phyloP scores from a whole-genome alignment of 2,329 filamentous ascomycete species.

The Metarhizium humberi region DNA sequence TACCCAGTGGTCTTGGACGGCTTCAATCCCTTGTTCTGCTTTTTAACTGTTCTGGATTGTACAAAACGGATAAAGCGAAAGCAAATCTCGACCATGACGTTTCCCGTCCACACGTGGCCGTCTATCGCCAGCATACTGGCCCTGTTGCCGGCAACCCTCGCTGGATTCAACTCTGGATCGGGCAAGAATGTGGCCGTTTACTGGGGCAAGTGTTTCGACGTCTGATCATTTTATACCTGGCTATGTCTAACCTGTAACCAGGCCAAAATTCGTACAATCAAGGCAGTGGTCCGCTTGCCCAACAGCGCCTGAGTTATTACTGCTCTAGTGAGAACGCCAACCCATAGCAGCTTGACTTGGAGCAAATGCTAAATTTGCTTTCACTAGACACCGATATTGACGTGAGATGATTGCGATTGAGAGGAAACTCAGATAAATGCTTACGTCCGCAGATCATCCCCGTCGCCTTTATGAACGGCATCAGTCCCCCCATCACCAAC shows the following conservation, averaged over 20 bases:
- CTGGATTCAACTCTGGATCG: slow-evolving; percentile 36
- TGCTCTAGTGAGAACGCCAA: slow-evolving; percentile 5
- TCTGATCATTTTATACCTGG: not conserved
- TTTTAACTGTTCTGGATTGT: no score
- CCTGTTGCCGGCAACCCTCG: slow-evolving; percentile 21
- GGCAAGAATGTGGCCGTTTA: slow-evolving; percentile 53
- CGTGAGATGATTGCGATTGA: not conserved
- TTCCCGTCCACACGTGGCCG: no score
- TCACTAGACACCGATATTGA: not conserved
- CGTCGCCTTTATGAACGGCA: slow-evolving; percentile 51
- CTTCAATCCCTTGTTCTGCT: no score
- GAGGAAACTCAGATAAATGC: not conserved
- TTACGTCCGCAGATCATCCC: slow-evolving; percentile 38
- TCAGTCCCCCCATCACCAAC: slow-evolving; percentile 48
- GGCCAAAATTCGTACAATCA: slow-evolving; percentile 52
- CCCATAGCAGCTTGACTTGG: not conserved
- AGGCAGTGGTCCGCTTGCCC: slow-evolving; percentile 5
- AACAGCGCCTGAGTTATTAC: slow-evolving; percentile 8
- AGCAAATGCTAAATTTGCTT: not conserved
- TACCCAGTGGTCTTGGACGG: no score
- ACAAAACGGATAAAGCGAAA: no score
- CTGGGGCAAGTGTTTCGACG: slow-evolving; percentile 41
- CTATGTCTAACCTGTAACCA: slow-evolving; percentile 6
- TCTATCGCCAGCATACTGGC: slow-evolving; percentile 12
- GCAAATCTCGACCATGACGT: no score